Percentiles rank a stretch among this genome's conserved stretches.
These are phyloP conservation scores for Wallacemonas sp. DNA, from an alignment of 208 protist genomes.

Conservation along the genomic window DNA sequence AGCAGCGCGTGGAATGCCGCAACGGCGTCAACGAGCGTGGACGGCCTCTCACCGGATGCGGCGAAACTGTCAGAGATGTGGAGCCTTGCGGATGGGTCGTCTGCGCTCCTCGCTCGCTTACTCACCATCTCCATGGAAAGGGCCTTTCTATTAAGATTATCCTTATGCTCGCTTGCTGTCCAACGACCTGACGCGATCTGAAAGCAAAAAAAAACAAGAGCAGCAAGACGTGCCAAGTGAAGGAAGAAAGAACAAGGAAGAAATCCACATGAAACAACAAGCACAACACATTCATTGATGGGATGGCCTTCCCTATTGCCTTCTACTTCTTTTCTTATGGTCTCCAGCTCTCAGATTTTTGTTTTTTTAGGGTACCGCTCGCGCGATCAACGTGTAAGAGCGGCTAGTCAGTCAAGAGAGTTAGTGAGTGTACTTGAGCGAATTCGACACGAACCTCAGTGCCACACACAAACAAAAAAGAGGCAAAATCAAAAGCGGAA, in stretches of 20 bases:
- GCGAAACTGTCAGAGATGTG: conserved; percentile 5
- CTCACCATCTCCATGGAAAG: not conserved
- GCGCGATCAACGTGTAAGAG: no score
- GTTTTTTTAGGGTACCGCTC: not conserved
- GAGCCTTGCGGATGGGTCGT: conserved; percentile 2
- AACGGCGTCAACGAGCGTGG: not conserved
- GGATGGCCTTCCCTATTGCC: no score
- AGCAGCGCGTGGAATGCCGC: not conserved
- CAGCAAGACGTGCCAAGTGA: not conserved
- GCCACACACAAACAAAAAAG: no score
- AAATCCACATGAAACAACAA: not conserved
- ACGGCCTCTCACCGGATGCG: not conserved
- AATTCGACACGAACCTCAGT: no score
- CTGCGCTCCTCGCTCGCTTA: not conserved
- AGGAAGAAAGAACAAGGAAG: not conserved
- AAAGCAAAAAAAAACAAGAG: not conserved
- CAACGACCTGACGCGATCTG: not conserved
- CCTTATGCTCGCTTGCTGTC: not conserved
- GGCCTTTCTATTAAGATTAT: conserved; percentile 15
- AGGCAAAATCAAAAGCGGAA: no score
- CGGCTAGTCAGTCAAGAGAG: no score
- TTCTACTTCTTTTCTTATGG: not conserved
- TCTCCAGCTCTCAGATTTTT: not conserved
- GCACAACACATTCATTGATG: no score
- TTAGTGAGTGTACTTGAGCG: no score